phyloP scores from a whole-genome alignment of 257 asterid genomes.

The Ilex asprella region DNA sequence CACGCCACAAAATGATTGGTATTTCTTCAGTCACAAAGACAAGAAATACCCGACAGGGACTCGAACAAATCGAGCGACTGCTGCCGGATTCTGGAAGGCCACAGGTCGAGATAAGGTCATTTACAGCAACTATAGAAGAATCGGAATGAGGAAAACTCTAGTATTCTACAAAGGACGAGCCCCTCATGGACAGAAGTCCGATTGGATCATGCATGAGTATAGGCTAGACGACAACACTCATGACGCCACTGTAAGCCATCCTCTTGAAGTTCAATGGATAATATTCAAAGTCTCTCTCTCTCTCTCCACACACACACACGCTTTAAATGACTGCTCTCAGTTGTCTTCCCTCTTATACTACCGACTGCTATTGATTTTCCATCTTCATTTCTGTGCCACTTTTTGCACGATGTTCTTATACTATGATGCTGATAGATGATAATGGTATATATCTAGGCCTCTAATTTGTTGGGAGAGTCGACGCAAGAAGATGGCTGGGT shows the following conservation, averaged over 20 bases:
- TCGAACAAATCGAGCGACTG: constrained; percentile 81
- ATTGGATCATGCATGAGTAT: constrained; percentile 94
- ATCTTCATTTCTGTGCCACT: too few relatives aligned
- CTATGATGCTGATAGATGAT: too few relatives aligned
- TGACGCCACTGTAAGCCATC: constrained; percentile 18
- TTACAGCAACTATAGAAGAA: constrained; percentile 53
- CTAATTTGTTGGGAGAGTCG: constrained; percentile 25
- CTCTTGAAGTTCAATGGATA: too few relatives aligned
- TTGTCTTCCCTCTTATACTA: too few relatives aligned
- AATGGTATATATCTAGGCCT: constrained; percentile 20
- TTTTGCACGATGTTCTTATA: too few relatives aligned
- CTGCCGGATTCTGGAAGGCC: constrained; percentile 95
- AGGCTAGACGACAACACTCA: constrained; percentile 54
- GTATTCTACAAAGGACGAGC: constrained; percentile 88
- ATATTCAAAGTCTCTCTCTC: too few relatives aligned
- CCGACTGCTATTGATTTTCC: too few relatives aligned
- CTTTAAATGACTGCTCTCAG: too few relatives aligned
- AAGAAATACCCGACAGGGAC: constrained; percentile 88
- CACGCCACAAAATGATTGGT: constrained; percentile 87
- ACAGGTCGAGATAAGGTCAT: constrained; percentile 86
- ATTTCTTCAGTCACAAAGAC: constrained; percentile 90
- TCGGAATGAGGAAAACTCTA: constrained; percentile 83
- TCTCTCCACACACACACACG: too few relatives aligned
- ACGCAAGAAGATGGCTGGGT: constrained; percentile 88
- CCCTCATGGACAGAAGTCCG: constrained; percentile 84